Conservation (phyloP, 345 rosid species). For the Populus nigra region DNA sequence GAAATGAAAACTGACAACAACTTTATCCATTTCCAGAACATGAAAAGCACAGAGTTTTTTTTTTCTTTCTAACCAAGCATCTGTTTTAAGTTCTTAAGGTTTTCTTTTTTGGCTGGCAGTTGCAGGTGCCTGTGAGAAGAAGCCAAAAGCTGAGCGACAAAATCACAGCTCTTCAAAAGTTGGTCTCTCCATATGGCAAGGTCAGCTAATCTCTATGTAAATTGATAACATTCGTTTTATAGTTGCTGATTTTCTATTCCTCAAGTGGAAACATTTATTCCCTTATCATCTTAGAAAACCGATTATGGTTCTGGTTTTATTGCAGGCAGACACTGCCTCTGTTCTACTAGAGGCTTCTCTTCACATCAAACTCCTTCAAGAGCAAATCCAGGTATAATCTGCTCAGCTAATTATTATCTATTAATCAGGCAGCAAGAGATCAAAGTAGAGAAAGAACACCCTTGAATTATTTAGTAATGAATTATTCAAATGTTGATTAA, state of each 20-base stretch:
- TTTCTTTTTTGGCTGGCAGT: background rate
- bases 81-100: background rate
- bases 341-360: slow-evolving; percentile 68
- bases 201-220: slow-evolving; percentile 15
- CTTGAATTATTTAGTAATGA: background rate
- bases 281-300: background rate
- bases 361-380: slow-evolving; percentile 56
- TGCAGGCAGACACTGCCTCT: slow-evolving; percentile 73
- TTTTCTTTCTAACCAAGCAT: background rate
- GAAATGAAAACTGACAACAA: background rate
- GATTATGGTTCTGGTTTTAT: background rate
- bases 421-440: background rate
- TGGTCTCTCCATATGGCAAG: slow-evolving; percentile 78
- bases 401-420: background rate
- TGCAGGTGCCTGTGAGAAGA: slow-evolving; percentile 45
- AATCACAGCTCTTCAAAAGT: slow-evolving; percentile 61
- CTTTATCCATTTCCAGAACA: background rate
- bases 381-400: slow-evolving; percentile 50
- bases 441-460: background rate
- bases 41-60: background rate
- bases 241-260: too few species aligned
- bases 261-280: background rate
- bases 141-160: slow-evolving; percentile 65
- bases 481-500: background rate
- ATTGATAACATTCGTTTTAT: background rate